Percentiles rank a stretch among this genome's conserved stretches.
phyloP scores from a whole-genome alignment of 2,329 filamentous ascomycete genomes.

The Fusarium odoratissimum region DNA sequence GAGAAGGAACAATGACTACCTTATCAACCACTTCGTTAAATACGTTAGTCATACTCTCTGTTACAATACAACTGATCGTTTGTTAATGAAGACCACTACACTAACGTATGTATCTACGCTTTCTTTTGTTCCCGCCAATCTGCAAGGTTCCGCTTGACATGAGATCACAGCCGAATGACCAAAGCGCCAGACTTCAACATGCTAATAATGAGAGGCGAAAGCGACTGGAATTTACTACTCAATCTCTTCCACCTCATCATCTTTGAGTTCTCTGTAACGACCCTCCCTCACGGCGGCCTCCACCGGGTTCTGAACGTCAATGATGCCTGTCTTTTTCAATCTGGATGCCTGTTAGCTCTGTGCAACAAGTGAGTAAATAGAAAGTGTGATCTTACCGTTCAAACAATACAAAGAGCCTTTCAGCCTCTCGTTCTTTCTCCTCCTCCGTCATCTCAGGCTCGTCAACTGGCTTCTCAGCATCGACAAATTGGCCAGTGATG shows the following conservation, averaged over 20 bases:
- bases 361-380: background rate
- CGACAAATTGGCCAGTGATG: constrained; percentile 85
- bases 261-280: constrained; percentile 74
- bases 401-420: constrained; percentile 89
- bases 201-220: background rate
- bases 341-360: constrained; percentile 48
- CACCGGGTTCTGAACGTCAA: constrained; percentile 84
- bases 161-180: background rate
- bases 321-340: constrained; percentile 78
- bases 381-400: constrained; percentile 69
- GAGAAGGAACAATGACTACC: background rate
- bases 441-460: constrained; percentile 84
- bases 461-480: constrained; percentile 70
- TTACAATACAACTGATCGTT: background rate
- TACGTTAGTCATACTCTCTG: background rate
- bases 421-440: constrained; percentile 92
- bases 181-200: background rate
- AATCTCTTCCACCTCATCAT: constrained; percentile 61
- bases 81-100: background rate
- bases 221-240: constrained; percentile 41
- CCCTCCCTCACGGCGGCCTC: constrained; percentile 76
- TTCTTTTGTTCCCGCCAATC: constrained; percentile 8
- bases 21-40: background rate
- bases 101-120: background rate
- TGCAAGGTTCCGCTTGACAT: background rate